phyloP scores from a whole-genome alignment of 2,329 filamentous ascomycete genomes.

The Phaeoacremonium minimum region DNA sequence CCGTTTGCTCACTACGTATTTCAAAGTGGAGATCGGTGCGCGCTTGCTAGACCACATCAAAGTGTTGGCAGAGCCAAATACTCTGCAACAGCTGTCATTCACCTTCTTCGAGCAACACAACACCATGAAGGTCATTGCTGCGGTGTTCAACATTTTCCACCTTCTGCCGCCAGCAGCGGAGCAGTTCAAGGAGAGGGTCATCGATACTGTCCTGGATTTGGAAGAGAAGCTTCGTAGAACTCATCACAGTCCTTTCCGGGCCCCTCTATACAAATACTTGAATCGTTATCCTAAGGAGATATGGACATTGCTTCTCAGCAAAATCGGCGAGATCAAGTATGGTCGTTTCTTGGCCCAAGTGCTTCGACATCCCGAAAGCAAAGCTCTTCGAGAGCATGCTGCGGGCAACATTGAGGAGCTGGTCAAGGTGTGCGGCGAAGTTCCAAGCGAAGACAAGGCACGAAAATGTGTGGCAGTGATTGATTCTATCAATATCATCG shows the following conservation, averaged over 20 bases:
- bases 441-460: conserved; percentile 62
- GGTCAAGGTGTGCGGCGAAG: conserved; percentile 61
- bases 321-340: conserved; percentile 79
- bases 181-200: conserved; percentile 83
- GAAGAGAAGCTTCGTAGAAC: conserved; percentile 83
- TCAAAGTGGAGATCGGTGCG: conserved; percentile 96
- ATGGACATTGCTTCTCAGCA: conserved; percentile 74
- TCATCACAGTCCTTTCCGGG: conserved; percentile 84
- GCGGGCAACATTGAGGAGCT: conserved; percentile 70
- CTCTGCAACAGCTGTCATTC: conserved; percentile 88
- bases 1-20: conserved; percentile 93
- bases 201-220: conserved; percentile 84
- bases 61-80: conserved; percentile 74
- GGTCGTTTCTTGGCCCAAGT: conserved; percentile 90
- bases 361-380: conserved; percentile 70
- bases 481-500: conserved; percentile 81
- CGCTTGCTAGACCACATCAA: conserved; percentile 93
- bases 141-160: conserved; percentile 96
- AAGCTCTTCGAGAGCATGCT: conserved; percentile 68
- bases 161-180: conserved; percentile 87
- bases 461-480: conserved; percentile 67
- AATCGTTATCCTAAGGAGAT: conserved; percentile 89
- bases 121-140: conserved; percentile 90
- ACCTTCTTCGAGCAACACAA: conserved; percentile 89
- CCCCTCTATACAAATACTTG: conserved; percentile 86